Conservation (phyloP, 176 grass and related monocot species). For the Sorghum bicolor region Sorghum_bicolor_NCBIv3 NC_012873.2:58138001-58138500, state of each 20-base stretch:
- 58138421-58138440: not conserved
- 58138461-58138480: not conserved
- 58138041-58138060: constrained; percentile 45
- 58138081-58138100: constrained; percentile 31
- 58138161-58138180: not conserved
- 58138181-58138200: not conserved
- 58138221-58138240: not conserved
- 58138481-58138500: not conserved
- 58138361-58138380: not conserved
- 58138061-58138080: not conserved
- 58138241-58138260: constrained; percentile 17
- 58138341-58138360: not conserved
- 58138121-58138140: not conserved
- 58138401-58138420: not conserved
- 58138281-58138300: not conserved
- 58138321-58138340: not conserved
- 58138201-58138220: not conserved
- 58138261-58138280: not conserved
- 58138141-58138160: not conserved
- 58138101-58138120: constrained; percentile 22
- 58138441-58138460: not conserved
- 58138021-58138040: constrained; percentile 69
- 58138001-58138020: constrained; percentile 98
- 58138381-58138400: not conserved
- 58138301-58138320: constrained; percentile 40